Base-by-base conservation (phyloP, 805 yeast genomes). In the Yarrowia osloensis region DNA sequence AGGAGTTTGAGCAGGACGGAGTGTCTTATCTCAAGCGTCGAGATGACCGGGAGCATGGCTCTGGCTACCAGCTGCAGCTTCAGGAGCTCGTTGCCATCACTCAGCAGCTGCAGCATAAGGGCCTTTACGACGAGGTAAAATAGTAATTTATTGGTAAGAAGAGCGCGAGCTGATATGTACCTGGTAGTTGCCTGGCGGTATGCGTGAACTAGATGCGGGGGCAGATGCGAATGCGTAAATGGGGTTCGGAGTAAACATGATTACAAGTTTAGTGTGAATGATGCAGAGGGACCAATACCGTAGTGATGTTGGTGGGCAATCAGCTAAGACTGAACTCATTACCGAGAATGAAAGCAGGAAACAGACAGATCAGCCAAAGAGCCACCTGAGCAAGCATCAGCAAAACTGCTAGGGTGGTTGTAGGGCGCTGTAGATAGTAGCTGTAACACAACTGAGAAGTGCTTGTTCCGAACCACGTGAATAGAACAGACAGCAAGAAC, bases 1-100 rank as follows among this genome's bases (percentile, higher is more conserved):
- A 57, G 28, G 49, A 57, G 49, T 57, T 57, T 37, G 63, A 57
- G 15, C 40, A 57, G 28, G 63, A 57, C 6, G 49, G 63, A 3
- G 63, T 57, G 24, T 39, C 63, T 9, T 57, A 39, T 12, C 26
- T 57, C 19, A 57, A 40, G 31, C 63, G 49, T 19, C 35, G 49
- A 15, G 63, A 57, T 5, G 37, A 19, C 35, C 24, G 17, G 33
- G 35, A 57, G 37, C 31, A 40, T 37, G 24, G 50, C 9, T 46
- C 49, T 13, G 49, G 49, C 7, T 40, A 39, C 63, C 49, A 57
- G 26, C 49, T 57, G 2, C 63, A 57, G 49, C 63, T 57, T 19
- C 29, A 57, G 49, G 63, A 57, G 47, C 49, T 57, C 3, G 49
- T 57, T 8, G 35, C 35, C 21, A 57, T 57, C 49, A 57, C 63